Conservation (phyloP, 202 grass and related monocot genomes). For the Panicum virgatum region DNA sequence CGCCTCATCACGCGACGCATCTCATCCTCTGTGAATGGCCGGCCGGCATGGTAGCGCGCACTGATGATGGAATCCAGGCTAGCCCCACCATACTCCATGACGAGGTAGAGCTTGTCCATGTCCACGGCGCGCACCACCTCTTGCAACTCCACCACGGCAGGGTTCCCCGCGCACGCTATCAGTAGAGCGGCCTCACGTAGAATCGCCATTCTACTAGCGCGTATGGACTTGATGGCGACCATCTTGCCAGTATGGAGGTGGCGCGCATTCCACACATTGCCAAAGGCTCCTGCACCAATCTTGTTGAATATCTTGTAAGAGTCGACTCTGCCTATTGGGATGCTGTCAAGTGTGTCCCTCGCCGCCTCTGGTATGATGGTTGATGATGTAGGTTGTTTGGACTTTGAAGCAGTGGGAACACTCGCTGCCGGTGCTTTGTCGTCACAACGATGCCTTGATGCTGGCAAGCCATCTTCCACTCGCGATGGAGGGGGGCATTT, state of each 20-base stretch:
- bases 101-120: background rate
- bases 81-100: constrained; percentile 13
- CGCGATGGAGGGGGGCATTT: background rate
- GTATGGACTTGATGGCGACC: background rate
- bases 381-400: background rate
- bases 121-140: background rate
- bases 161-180: background rate
- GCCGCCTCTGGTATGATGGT: background rate
- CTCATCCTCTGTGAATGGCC: constrained; percentile 17
- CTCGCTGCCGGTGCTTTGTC: background rate
- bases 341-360: background rate
- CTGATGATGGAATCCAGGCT: constrained; percentile 14
- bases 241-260: background rate
- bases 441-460: too few species aligned
- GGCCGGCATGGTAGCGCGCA: background rate
- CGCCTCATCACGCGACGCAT: constrained; percentile 22
- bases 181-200: constrained; percentile 9
- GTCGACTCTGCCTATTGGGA: background rate
- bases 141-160: background rate
- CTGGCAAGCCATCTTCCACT: background rate
- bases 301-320: background rate
- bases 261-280: background rate
- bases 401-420: too few species aligned
- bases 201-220: background rate
- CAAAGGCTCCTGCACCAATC: background rate